phyloP scores from a whole-genome alignment of 176 grass and related monocot genomes.

The Melocanna baccifera region DNA sequence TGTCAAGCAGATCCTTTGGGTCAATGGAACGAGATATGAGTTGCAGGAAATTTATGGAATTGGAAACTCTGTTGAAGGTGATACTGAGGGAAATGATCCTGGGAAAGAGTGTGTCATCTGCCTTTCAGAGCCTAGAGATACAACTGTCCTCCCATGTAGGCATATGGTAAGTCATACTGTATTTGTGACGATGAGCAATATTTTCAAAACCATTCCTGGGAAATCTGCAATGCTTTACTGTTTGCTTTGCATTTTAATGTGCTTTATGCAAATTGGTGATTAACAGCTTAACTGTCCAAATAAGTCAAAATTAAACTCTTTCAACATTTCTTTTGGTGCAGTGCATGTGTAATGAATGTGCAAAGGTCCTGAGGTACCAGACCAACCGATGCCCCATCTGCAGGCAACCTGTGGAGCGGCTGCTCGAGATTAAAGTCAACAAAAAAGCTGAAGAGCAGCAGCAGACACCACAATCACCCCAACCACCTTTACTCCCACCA shows the following conservation, averaged over 20 bases:
- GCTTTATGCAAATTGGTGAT: neutral
- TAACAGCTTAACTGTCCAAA: neutral
- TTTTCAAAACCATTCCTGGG: neutral
- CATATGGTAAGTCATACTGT: slow-evolving; percentile 47
- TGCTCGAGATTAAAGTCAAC: slow-evolving; percentile 61
- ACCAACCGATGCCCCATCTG: slow-evolving; percentile 64
- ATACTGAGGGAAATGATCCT: slow-evolving; percentile 51
- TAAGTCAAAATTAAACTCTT: neutral
- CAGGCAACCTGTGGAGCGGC: slow-evolving; percentile 58
- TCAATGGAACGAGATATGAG: slow-evolving; percentile 48
- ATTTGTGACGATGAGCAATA: neutral
- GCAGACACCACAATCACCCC: neutral
- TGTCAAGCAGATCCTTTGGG: slow-evolving; percentile 62
- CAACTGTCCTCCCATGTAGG: slow-evolving; percentile 66
- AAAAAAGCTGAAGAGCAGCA: slow-evolving; percentile 38
- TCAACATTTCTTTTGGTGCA: slow-evolving; percentile 28
- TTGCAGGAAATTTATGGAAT: slow-evolving; percentile 70
- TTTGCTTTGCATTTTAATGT: neutral
- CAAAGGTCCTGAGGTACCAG: slow-evolving; percentile 63
- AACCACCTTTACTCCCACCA: neutral
- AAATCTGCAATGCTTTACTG: neutral
- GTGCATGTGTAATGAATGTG: slow-evolving; percentile 69
- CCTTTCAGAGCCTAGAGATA: slow-evolving; percentile 60
- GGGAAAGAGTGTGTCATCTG: slow-evolving; percentile 72
- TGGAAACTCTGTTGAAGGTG: slow-evolving; percentile 58